Conservation (phyloP, 2,329 filamentous ascomycete species). For the Golovinomyces cichoracearum region DNA sequence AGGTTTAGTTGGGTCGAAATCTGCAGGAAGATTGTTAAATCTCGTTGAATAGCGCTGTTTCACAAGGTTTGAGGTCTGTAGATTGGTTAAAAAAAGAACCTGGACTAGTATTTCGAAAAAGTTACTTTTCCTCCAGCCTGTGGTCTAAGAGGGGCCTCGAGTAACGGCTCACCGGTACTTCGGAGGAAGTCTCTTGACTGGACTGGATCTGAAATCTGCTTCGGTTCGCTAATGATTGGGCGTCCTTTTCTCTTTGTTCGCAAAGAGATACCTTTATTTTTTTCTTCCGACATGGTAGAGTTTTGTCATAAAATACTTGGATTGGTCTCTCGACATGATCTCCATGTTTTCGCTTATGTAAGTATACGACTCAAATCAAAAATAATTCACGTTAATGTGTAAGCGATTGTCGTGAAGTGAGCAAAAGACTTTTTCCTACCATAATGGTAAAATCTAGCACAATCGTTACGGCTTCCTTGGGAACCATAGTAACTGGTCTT, state of each 20-base stretch:
- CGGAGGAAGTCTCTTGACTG: constrained; percentile 21
- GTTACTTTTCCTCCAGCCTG: constrained; percentile 30
- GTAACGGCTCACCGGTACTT: constrained; percentile 14
- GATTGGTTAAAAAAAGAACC: neutral
- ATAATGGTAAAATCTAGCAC: constrained; percentile 24
- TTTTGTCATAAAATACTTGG: too few species aligned
- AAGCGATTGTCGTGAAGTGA: too few species aligned
- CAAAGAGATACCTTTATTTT: constrained; percentile 32
- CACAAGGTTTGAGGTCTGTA: constrained; percentile 49
- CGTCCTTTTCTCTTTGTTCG: constrained; percentile 35
- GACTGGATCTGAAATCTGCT: constrained; percentile 36
- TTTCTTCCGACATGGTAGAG: constrained; percentile 31
- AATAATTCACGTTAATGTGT: too few species aligned
- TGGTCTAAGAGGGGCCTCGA: constrained; percentile 14
- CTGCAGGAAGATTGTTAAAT: constrained; percentile 51
- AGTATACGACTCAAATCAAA: neutral
- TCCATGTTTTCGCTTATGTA: neutral
- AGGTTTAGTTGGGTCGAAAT: constrained; percentile 39
- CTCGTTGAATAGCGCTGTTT: constrained; percentile 86
- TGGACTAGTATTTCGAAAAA: neutral
- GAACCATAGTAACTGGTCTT: constrained; percentile 31
- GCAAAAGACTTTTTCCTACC: neutral
- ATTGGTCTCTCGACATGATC: too few species aligned
- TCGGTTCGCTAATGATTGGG: constrained; percentile 34
- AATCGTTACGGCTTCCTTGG: constrained; percentile 34